A percentile compares a stretch with the other conserved stretches of the same genome.
Conservation (phyloP, 2,329 filamentous ascomycete genomes). For the Colletotrichum sansevieriae region DNA sequence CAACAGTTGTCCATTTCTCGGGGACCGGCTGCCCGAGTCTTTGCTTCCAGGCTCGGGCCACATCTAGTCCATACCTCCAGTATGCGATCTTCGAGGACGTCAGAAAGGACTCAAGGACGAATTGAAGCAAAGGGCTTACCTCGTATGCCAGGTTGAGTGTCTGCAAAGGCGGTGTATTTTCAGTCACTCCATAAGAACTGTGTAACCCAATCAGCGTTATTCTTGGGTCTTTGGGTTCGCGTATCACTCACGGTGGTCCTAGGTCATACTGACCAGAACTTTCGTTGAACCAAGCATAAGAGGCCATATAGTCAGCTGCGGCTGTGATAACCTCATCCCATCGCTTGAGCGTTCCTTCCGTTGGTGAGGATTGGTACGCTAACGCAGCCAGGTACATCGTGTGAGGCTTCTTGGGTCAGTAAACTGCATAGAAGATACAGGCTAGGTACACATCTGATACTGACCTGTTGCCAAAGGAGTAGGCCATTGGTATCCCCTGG, state of each 20-base stretch:
- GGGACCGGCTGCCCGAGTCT: conserved; percentile 60
- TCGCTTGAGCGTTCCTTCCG: conserved; percentile 56
- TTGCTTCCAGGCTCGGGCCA: conserved; percentile 66
- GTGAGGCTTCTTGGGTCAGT: conserved; percentile 56
- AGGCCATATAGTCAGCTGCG: conserved; percentile 71
- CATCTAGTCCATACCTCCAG: conserved; percentile 70
- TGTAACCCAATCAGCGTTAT: neutral
- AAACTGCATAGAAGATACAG: neutral
- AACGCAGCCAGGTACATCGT: conserved; percentile 71
- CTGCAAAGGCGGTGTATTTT: conserved; percentile 69
- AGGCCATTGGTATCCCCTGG: conserved; percentile 71
- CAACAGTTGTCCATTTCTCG: conserved; percentile 60
- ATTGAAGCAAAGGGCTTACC: conserved; percentile 45
- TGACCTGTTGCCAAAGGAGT: conserved; percentile 70
- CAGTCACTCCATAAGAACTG: conserved; percentile 60
- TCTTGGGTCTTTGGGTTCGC: accelerated
- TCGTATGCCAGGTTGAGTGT: conserved; percentile 72
- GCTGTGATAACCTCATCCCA: conserved; percentile 67
- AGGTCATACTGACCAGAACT: conserved; percentile 64
- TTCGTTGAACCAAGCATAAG: conserved; percentile 67
- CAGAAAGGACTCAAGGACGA: neutral
- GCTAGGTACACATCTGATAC: neutral
- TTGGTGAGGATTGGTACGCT: conserved; percentile 47
- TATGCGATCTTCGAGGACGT: conserved; percentile 55
- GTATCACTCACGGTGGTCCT: conserved; percentile 53